Evolutionary conservation across 1,139 yeast species (phyloP), one percentile per base, ranked within the genome.

Genomic region (Debaryomycetaceae sp.): DNA sequence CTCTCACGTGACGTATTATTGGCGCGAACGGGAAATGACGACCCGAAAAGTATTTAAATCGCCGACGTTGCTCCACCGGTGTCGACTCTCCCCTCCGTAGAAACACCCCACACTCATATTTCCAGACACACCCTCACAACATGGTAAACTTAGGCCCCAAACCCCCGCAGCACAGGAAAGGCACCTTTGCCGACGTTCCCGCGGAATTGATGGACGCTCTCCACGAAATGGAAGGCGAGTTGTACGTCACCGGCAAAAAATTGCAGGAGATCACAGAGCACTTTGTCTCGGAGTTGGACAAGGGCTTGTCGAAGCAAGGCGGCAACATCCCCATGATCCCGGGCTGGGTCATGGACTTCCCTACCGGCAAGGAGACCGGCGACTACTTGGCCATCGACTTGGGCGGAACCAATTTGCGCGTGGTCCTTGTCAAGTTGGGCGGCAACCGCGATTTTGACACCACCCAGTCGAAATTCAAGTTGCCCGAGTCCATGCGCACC

Each of bases 261-360:
- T 69, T 90, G 49, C 62, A 68, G 45, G 58, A 65, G 34, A 74
- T 87, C 51, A 74, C 83, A 31, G 68, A 68, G 29, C 93, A 79
- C 49, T 65, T 56, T 41, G 44, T 61, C 29, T 32, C 47, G 13
- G 97, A 90, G 60, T 73, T 90, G 47, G 73, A 77, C 36, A 81
- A 80, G 55, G 93, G 94, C 31, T 67, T 82, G 39, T 68, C 85
- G 34, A 73, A 73, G 51, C 46, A 60, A 30, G 92, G 92, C 28
- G 90, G 92, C 34, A 79, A 78, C 54, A 81, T 83, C 48, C 97
- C 97, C 35, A 90, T 87, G 98, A 85, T 80, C 49, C 94, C 94
- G 26, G 83, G 93, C 38, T 87, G 96, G 96, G 96, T 87, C 31
- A 66, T 85, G 71, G 93, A 81, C 47, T 78, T 65, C 65, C 97